phyloP scores from a whole-genome alignment of 2,329 filamentous ascomycete genomes.

The Exophiala sideris region DNA sequence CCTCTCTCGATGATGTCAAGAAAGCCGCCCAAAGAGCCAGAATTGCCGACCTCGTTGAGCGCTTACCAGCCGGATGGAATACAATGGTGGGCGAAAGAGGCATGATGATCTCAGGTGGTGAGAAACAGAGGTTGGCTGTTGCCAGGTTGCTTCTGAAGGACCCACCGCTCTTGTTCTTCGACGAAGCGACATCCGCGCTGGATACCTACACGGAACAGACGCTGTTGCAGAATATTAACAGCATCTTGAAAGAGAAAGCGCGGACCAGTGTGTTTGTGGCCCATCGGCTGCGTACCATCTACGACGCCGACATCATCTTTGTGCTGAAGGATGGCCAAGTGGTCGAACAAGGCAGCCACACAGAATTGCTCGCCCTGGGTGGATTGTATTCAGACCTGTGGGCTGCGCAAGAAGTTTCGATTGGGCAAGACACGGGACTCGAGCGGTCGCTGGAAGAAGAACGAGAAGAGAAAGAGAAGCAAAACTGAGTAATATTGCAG shows the following conservation, averaged over 20 bases:
- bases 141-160: constrained; percentile 79
- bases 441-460: constrained; percentile 43
- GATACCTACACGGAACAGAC: constrained; percentile 88
- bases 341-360: constrained; percentile 85
- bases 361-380: constrained; percentile 68
- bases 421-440: constrained; percentile 37
- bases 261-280: constrained; percentile 94
- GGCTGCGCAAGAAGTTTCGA: constrained; percentile 64
- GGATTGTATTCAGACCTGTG: constrained; percentile 87
- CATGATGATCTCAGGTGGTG: constrained; percentile 79
- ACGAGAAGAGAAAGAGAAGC: constrained; percentile 11
- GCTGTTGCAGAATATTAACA: constrained; percentile 87
- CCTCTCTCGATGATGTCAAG: constrained; percentile 67
- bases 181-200: constrained; percentile 84
- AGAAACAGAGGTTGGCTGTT: constrained; percentile 89
- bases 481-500: not conserved
- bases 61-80: constrained; percentile 76
- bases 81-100: constrained; percentile 85
- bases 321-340: constrained; percentile 80
- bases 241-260: constrained; percentile 80
- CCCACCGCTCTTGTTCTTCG: constrained; percentile 78
- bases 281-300: constrained; percentile 87
- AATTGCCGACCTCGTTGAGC: constrained; percentile 78
- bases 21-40: constrained; percentile 77
- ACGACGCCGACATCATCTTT: constrained; percentile 88